phyloP scores from a whole-genome alignment of 306 rosid species.

The Lathyrus tuberosus region DNA sequence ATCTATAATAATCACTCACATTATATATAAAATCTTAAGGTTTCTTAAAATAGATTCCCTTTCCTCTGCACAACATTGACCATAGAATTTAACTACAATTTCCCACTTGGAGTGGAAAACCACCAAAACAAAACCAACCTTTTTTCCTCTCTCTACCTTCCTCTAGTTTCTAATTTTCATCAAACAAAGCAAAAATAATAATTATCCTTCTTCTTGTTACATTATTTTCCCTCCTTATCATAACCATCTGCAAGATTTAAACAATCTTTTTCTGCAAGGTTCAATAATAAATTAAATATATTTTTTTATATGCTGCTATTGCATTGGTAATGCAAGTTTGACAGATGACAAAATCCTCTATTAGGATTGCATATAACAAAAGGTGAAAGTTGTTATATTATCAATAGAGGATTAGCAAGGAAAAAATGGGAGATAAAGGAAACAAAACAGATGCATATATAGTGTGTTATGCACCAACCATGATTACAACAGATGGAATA shows the following conservation, averaged over 20 bases:
- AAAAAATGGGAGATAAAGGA: slow-evolving; percentile 31
- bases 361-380: slow-evolving; percentile 25
- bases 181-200: not conserved
- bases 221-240: not conserved
- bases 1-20: not conserved
- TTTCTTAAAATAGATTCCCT: slow-evolving; percentile 45
- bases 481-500: slow-evolving; percentile 91
- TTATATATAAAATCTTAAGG: slow-evolving; percentile 13
- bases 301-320: slow-evolving; percentile 8
- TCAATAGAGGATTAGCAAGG: not conserved
- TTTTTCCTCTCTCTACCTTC: slow-evolving; percentile 29
- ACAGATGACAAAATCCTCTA: slow-evolving; percentile 28
- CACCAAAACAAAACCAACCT: slow-evolving; percentile 45
- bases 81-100: slow-evolving; percentile 31
- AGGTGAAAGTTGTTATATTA: slow-evolving; percentile 24
- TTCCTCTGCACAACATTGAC: slow-evolving; percentile 29
- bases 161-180: slow-evolving; percentile 34
- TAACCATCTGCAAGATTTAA: slow-evolving; percentile 24
- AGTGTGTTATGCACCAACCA: slow-evolving; percentile 81
- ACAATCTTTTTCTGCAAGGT: not conserved
- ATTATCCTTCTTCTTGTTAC: slow-evolving; percentile 1
- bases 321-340: slow-evolving; percentile 23
- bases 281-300: not conserved
- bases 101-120: slow-evolving; percentile 52
- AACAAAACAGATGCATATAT: slow-evolving; percentile 44